Evolutionary conservation across 306 rosid species (phyloP), one percentile per base, ranked within the genome.

Genomic region (Prunus persica): DNA sequence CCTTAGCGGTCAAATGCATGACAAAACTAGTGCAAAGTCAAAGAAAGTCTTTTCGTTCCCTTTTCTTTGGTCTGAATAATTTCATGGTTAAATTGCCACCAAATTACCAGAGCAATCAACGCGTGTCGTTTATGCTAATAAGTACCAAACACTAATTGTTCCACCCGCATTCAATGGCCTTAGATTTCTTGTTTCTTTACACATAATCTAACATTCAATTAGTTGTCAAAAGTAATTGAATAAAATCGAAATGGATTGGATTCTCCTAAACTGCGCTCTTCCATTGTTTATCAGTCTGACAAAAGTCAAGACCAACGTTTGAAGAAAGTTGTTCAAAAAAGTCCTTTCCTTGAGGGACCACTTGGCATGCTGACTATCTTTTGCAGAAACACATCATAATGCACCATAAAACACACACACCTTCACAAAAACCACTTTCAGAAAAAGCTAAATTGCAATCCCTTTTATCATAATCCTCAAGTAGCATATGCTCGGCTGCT

Each of bases 301-400:
- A 73, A 77, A 82, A 76, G 69, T 81, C 81, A 65, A 72, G 65
- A 66, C 77, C 50, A 69, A 38, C 67, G 24, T 57, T 71, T 69
- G 51, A 54, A 43, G 54, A 79, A 73, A 78, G 77, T 69, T 61
- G 58, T 63, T 76, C 69, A 28, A 66, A 10, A 32, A 69, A 19
- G 38, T 24, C 46, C 50, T 78, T 41, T 27, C 43, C 75, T 25
- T 11, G 28, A 70, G 76, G 90, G 90, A 62, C 86, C 90, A 55
- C 81, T 58, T 28, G 43, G 83, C 86, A 74, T 82, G 90, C 88
- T 79, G 51, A 52, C 71, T 62, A 55, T 45, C 74, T 71, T 84
- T 66, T 25, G 65, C 73, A 57, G 25, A 72, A 76, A 60, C 68
- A 69, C n/a, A 15, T 78, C 79, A 51, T 76, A 68, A 78, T 76